These are phyloP conservation scores for Pueraria montana DNA, from an alignment of 306 rosid genomes.

Conservation along the genomic window DNA sequence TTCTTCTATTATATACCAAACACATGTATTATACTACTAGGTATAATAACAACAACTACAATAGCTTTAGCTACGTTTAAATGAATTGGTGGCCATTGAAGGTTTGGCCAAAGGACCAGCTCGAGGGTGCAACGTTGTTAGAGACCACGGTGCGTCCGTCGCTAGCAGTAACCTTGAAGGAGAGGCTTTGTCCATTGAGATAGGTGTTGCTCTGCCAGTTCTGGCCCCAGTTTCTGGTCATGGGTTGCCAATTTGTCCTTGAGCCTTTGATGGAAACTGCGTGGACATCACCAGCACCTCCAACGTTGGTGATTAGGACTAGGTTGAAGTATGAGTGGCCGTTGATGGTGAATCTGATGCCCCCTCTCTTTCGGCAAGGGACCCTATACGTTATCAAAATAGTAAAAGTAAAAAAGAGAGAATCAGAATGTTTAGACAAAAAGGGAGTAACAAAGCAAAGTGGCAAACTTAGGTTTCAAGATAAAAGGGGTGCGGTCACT, in stretches of 20 bases:
- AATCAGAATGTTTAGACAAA: background rate
- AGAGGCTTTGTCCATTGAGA: conserved; percentile 80
- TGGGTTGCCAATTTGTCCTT: conserved; percentile 71
- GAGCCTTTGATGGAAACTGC: conserved; percentile 85
- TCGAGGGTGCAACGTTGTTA: conserved; percentile 59
- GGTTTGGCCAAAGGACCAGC: conserved; percentile 86
- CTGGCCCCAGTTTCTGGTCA: conserved; percentile 90
- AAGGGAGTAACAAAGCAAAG: background rate
- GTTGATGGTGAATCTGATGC: conserved; percentile 85
- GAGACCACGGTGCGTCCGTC: conserved; percentile 72
- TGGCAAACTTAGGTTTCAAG: background rate
- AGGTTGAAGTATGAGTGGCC: conserved; percentile 83
- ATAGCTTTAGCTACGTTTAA: background rate
- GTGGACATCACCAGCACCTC: conserved; percentile 82
- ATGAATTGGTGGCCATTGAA: conserved; percentile 67
- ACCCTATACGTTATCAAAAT: conserved; percentile 58
- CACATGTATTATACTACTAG: conserved; percentile 12
- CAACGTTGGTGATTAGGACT: conserved; percentile 82
- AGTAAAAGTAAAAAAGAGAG: background rate
- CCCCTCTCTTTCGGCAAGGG: conserved; percentile 76
- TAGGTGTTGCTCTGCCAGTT: conserved; percentile 83
- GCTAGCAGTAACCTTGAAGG: conserved; percentile 74
- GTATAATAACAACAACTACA: background rate
- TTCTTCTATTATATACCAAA: conserved; percentile 12
- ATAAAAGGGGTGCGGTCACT: conserved; percentile 19